Conservation (phyloP, 2,329 filamentous ascomycete genomes). For the Capronia epimyces region DNA sequence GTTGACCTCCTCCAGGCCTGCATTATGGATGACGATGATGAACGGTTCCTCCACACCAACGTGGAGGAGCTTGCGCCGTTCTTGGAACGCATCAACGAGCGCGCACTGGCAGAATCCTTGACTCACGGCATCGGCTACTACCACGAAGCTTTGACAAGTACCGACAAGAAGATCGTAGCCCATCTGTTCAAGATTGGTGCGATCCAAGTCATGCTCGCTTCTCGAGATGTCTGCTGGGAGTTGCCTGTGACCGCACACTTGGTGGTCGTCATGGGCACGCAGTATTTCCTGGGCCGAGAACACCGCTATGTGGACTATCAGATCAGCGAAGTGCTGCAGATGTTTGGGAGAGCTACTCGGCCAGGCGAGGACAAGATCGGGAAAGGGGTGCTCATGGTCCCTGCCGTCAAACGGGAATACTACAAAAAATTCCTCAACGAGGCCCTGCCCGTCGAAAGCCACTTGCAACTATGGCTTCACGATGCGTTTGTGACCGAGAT, state of each 20-base stretch:
- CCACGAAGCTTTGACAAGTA: slow-evolving; percentile 83
- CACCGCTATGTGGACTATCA: slow-evolving; percentile 97
- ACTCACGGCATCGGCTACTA: slow-evolving; percentile 95
- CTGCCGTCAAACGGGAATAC: slow-evolving; percentile 89
- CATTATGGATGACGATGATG: slow-evolving; percentile 82
- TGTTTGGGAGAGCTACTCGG: slow-evolving; percentile 90
- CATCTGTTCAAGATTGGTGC: slow-evolving; percentile 85
- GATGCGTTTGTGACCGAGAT: slow-evolving; percentile 97
- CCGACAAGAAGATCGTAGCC: slow-evolving; percentile 88
- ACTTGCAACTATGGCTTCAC: slow-evolving; percentile 83
- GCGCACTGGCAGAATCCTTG: slow-evolving; percentile 78
- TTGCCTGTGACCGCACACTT: slow-evolving; percentile 81
- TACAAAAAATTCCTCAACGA: slow-evolving; percentile 99
- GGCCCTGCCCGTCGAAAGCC: slow-evolving; percentile 89
- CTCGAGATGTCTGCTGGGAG: slow-evolving; percentile 93
- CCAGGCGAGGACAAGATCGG: slow-evolving; percentile 72
- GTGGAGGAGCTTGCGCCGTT: slow-evolving; percentile 75
- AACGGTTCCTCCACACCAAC: slow-evolving; percentile 84
- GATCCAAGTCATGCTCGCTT: slow-evolving; percentile 76
- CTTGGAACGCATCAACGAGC: slow-evolving; percentile 76
- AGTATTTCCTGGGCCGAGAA: slow-evolving; percentile 93
- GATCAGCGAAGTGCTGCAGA: slow-evolving; percentile 88
- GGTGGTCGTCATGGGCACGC: slow-evolving; percentile 94
- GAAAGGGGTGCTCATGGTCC: slow-evolving; percentile 93
- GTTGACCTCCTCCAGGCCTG: slow-evolving; percentile 83